Percentiles rank a stretch among this genome's conserved stretches.
Evolutionary conservation across 2,329 filamentous ascomycete species (phyloP).

Genomic region (Botrytis porri): DNA sequence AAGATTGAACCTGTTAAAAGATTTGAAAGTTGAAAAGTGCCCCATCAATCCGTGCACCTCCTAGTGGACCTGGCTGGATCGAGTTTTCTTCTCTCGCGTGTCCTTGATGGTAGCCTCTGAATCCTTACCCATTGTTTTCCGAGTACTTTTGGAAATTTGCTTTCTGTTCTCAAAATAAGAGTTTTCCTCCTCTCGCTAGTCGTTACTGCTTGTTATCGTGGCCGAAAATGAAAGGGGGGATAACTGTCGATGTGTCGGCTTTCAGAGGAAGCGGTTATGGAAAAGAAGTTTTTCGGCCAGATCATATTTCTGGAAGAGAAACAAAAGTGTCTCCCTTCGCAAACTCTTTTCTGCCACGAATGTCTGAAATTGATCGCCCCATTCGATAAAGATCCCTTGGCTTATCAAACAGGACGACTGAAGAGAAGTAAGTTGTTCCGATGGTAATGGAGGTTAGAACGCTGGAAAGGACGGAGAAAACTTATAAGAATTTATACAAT

Average conservation of each 20-base stretch:
- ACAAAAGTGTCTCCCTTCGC: background rate
- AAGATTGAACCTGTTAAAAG: too few relatives aligned
- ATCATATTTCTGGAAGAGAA: background rate
- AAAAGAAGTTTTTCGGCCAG: background rate
- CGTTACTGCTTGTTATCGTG: rapidly evolving
- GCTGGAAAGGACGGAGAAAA: too few relatives aligned
- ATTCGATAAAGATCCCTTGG: background rate
- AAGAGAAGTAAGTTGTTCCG: too few relatives aligned
- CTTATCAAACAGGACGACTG: background rate
- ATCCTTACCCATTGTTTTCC: background rate
- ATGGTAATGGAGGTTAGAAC: too few relatives aligned
- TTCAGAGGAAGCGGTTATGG: background rate
- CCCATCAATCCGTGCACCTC: too few relatives aligned
- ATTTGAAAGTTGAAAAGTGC: too few relatives aligned
- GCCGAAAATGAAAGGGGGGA: too few relatives aligned
- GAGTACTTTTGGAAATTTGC: background rate
- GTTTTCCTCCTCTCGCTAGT: background rate
- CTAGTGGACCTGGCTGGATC: too few relatives aligned
- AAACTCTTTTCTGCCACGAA: background rate
- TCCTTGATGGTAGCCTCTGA: background rate
- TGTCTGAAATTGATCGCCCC: background rate
- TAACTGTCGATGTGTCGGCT: background rate
- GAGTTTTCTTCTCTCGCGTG: background rate
- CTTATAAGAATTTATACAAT: too few relatives aligned
- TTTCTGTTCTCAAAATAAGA: background rate